Evolutionary conservation across 2,329 filamentous ascomycete species (phyloP).

Genomic region (Cytospora chrysosperma): DNA sequence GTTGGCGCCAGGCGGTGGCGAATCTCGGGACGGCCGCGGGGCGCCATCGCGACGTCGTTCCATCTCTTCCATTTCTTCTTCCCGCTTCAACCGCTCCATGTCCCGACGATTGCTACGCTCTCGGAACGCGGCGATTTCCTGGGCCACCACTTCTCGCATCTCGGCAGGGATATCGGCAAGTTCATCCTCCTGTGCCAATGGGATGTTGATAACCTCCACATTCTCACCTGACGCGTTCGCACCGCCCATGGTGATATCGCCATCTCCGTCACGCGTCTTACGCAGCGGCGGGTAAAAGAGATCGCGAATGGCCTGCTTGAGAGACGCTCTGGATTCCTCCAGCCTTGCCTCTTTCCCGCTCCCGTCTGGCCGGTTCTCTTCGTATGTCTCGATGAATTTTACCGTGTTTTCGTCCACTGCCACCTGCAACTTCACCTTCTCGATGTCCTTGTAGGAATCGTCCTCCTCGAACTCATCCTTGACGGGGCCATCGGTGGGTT

Average conservation of each 20-base stretch:
- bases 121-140: conserved; percentile 90
- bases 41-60: conserved; percentile 73
- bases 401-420: conserved; percentile 79
- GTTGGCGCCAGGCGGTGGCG: conserved; percentile 69
- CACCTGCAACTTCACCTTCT: conserved; percentile 70
- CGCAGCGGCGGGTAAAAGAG: conserved; percentile 64
- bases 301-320: conserved; percentile 68
- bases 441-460: conserved; percentile 53
- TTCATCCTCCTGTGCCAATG: conserved; percentile 85
- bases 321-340: conserved; percentile 64
- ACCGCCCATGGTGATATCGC: conserved; percentile 67
- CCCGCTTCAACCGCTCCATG: conserved; percentile 78
- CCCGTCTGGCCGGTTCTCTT: conserved; percentile 63
- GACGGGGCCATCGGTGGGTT: conserved; percentile 43
- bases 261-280: conserved; percentile 58
- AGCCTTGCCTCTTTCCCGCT: conserved; percentile 65
- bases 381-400: conserved; percentile 83
- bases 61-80: conserved; percentile 88
- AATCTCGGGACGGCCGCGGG: conserved; percentile 63
- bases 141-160: conserved; percentile 91
- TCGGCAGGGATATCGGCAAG: conserved; percentile 92
- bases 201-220: conserved; percentile 86
- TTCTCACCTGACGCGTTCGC: conserved; percentile 48
- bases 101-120: conserved; percentile 88
- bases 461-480: conserved; percentile 39